These are phyloP conservation scores for Botryosphaeria agaves DNA, from an alignment of 2,329 filamentous ascomycete genomes.

Conservation along the genomic window DNA sequence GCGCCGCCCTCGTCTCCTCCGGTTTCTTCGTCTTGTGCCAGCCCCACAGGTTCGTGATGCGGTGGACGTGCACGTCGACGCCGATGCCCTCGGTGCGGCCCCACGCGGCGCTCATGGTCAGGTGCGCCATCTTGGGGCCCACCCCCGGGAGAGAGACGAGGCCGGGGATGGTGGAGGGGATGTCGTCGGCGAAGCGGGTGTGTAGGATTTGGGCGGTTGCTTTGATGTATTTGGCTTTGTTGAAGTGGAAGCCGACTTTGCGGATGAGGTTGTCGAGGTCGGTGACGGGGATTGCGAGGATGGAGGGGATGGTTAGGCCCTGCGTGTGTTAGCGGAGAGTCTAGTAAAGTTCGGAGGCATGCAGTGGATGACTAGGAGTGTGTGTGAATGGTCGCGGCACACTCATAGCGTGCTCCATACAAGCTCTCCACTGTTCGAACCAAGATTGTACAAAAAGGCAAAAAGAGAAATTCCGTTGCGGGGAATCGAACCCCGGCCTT, in stretches of 20 bases:
- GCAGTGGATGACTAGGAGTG: no score
- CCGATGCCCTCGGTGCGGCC: conserved; percentile 61
- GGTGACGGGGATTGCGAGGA: conserved; percentile 52
- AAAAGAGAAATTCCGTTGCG: conserved; percentile 5
- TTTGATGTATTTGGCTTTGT: conserved; percentile 77
- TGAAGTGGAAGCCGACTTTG: conserved; percentile 86
- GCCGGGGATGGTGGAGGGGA: conserved; percentile 60
- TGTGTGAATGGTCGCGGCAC: no score
- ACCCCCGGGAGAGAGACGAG: conserved; percentile 69
- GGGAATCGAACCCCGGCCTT: conserved; percentile 9
- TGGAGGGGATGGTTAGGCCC: conserved; percentile 55
- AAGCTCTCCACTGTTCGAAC: no score
- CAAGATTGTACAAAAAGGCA: no score
- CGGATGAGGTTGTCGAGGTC: conserved; percentile 58
- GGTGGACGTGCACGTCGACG: conserved; percentile 88
- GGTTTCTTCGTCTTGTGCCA: conserved; percentile 73
- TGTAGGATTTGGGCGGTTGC: conserved; percentile 54
- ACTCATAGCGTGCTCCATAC: no score
- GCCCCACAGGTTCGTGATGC: conserved; percentile 86
- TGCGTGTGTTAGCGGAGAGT: conserved; percentile 3
- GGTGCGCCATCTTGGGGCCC: conserved; percentile 87
- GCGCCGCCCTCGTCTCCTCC: conserved; percentile 58
- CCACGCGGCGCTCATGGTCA: conserved; percentile 67
- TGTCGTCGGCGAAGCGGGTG: conserved; percentile 55
- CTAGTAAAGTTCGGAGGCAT: no score